phyloP scores from a whole-genome alignment of 768 basidiomycete species.

The Mycena amicta region DNA sequence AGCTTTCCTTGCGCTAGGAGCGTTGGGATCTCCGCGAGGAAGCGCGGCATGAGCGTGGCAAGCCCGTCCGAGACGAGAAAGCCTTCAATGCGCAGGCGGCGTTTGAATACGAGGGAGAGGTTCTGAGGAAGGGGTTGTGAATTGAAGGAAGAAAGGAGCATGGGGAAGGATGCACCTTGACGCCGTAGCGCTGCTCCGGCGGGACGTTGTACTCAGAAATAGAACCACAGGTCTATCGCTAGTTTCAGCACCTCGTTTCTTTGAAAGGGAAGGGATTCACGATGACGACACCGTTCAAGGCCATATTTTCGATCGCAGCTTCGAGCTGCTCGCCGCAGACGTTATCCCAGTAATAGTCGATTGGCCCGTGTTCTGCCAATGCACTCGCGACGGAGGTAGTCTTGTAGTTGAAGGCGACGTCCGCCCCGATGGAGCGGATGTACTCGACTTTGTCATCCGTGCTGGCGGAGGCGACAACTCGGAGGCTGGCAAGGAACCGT shows the following conservation, averaged over 20 bases:
- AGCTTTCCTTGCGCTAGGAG: constrained; percentile 41
- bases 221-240: too few species aligned
- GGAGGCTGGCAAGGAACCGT: constrained; percentile 26
- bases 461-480: constrained; percentile 56
- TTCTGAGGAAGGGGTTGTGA: too few species aligned
- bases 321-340: constrained; percentile 50
- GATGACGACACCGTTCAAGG: constrained; percentile 38
- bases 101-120: too few species aligned
- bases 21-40: constrained; percentile 40
- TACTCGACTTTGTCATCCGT: constrained; percentile 53
- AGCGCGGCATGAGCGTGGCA: constrained; percentile 37
- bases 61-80: too few species aligned
- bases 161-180: too few species aligned
- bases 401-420: constrained; percentile 33
- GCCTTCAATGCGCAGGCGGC: too few species aligned
- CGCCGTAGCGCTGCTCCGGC: too few species aligned
- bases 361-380: constrained; percentile 5
- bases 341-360: constrained; percentile 32
- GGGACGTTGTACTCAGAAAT: too few species aligned
- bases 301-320: constrained; percentile 38
- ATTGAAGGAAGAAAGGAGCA: too few species aligned
- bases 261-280: too few species aligned
- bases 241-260: too few species aligned
- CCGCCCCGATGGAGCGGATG: constrained; percentile 44
- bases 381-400: constrained; percentile 26